A percentile compares a stretch with the other conserved stretches of the same genome.
These are phyloP conservation scores for Yarrowia deformans DNA, from an alignment of 805 yeast species.

Conservation along the genomic window DNA sequence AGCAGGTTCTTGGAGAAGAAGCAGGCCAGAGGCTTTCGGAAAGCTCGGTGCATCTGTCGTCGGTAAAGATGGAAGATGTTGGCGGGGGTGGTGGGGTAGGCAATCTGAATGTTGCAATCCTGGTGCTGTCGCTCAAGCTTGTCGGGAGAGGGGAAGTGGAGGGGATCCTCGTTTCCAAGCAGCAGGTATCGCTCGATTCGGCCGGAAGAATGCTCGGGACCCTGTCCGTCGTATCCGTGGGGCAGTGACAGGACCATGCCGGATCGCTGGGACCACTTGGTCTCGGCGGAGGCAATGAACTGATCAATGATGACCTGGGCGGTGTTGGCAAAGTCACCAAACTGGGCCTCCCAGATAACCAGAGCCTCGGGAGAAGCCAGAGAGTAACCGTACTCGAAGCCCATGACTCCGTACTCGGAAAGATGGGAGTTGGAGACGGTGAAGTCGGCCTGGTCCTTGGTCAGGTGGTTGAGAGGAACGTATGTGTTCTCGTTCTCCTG, in stretches of 20 bases:
- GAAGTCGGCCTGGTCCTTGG: constrained; percentile 79
- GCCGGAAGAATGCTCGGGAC: constrained; percentile 99
- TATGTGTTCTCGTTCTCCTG: constrained; percentile 83
- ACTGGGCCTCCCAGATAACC: constrained; percentile 99
- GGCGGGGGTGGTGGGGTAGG: constrained; percentile 97
- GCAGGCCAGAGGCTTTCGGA: constrained; percentile 80
- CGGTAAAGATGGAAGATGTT: constrained; percentile 95
- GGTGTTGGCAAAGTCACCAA: constrained; percentile 99
- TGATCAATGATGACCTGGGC: constrained; percentile 98
- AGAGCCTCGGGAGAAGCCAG: constrained; percentile 96
- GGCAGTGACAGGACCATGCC: constrained; percentile 95
- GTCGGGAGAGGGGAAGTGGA: constrained; percentile 87
- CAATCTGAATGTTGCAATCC: constrained; percentile 97
- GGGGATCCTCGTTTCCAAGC: constrained; percentile 93
- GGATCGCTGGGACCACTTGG: constrained; percentile 98
- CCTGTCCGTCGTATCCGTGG: constrained; percentile 99
- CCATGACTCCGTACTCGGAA: constrained; percentile 99
- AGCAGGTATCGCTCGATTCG: constrained; percentile 96
- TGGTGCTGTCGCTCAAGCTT: constrained; percentile 97
- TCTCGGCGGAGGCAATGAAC: constrained; percentile 95
- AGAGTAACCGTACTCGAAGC: constrained; percentile 98
- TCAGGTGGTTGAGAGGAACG: constrained; percentile 83
- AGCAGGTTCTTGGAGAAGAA: constrained; percentile 92
- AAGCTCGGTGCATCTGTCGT: constrained; percentile 99
- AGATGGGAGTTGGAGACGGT: constrained; percentile 92